Conservation (phyloP, 352 stramenopile genomes). For the Phytophthora fragariaefolia region DNA sequence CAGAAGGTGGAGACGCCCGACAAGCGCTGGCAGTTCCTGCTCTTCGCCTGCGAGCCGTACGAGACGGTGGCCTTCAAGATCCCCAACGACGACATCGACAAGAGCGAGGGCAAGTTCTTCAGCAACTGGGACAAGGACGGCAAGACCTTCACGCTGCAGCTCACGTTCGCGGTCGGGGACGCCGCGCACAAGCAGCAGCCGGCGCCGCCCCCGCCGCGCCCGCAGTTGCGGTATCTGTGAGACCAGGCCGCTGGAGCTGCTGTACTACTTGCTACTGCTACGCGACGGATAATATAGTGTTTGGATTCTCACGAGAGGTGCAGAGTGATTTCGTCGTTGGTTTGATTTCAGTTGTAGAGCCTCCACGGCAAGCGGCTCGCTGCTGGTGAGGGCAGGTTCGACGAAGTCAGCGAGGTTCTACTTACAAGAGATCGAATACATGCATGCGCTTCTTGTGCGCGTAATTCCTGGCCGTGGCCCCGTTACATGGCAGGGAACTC, state of each 20-base stretch:
- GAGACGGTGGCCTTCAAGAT: slow-evolving; percentile 99
- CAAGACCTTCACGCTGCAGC: slow-evolving; percentile 96
- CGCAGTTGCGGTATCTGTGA: slow-evolving; percentile 52
- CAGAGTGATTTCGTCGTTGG: too few species aligned
- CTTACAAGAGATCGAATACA: slow-evolving; percentile 28
- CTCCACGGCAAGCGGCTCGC: too few species aligned
- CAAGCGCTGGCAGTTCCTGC: slow-evolving; percentile 96
- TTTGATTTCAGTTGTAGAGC: slow-evolving; percentile 1
- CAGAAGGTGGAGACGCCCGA: slow-evolving; percentile 98
- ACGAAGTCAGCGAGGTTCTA: background rate
- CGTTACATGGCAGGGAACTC: slow-evolving; percentile 99
- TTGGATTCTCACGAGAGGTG: too few species aligned
- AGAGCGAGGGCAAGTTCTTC: slow-evolving; percentile 95
- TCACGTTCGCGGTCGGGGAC: slow-evolving; percentile 62
- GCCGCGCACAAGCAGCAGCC: slow-evolving; percentile 41
- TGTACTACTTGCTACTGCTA: too few species aligned
- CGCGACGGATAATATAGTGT: background rate
- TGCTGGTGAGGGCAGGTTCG: slow-evolving; percentile 14
- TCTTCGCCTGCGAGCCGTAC: slow-evolving; percentile 99
- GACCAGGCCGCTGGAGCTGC: too few species aligned
- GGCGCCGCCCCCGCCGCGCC: slow-evolving; percentile 62
- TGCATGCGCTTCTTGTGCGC: slow-evolving; percentile 16
- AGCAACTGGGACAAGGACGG: slow-evolving; percentile 97
- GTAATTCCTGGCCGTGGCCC: background rate
- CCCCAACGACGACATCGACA: slow-evolving; percentile 96